These are phyloP conservation scores for Hyaloscypha hepaticicola DNA, from an alignment of 495 filamentous ascomycete genomes.

Conservation along the genomic window DNA sequence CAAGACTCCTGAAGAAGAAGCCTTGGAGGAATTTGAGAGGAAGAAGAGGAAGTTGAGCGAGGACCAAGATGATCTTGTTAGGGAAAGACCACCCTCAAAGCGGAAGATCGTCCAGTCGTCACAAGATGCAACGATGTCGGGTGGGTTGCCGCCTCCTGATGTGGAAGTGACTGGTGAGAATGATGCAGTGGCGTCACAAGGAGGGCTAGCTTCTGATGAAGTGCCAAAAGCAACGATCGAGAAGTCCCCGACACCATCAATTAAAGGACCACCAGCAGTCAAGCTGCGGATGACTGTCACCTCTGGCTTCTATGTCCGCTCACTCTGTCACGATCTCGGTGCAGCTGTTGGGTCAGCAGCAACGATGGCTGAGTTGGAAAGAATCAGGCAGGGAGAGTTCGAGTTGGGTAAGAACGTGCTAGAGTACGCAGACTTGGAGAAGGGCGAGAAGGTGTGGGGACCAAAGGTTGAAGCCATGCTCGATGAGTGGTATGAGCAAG, in stretches of 20 bases:
- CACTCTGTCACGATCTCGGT: conserved; percentile 88
- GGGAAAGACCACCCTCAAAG: conserved; percentile 33
- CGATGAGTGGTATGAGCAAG: conserved; percentile 48
- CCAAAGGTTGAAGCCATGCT: conserved; percentile 69
- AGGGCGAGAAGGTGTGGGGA: conserved; percentile 80
- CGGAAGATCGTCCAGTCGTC: conserved; percentile 31
- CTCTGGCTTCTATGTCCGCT: conserved; percentile 96
- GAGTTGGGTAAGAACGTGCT: conserved; percentile 69
- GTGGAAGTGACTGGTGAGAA: not conserved
- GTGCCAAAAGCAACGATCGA: not conserved
- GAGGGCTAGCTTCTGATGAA: conserved; percentile 1
- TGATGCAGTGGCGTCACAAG: not conserved
- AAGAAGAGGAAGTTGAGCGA: conserved; percentile 44
- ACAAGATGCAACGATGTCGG: conserved; percentile 49
- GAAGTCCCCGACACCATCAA: not conserved
- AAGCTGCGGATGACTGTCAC: conserved; percentile 88
- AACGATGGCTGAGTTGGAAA: conserved; percentile 81
- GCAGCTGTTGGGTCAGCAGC: conserved; percentile 76
- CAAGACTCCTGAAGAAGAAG: conserved; percentile 5
- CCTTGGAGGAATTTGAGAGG: conserved; percentile 45
- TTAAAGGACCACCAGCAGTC: conserved; percentile 62
- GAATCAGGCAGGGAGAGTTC: conserved; percentile 79
- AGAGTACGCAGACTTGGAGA: conserved; percentile 75
- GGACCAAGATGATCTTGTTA: conserved; percentile 38
- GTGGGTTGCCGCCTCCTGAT: conserved; percentile 40